These are phyloP conservation scores for Suillus variegatus DNA, from an alignment of 768 basidiomycete genomes.

Conservation along the genomic window DNA sequence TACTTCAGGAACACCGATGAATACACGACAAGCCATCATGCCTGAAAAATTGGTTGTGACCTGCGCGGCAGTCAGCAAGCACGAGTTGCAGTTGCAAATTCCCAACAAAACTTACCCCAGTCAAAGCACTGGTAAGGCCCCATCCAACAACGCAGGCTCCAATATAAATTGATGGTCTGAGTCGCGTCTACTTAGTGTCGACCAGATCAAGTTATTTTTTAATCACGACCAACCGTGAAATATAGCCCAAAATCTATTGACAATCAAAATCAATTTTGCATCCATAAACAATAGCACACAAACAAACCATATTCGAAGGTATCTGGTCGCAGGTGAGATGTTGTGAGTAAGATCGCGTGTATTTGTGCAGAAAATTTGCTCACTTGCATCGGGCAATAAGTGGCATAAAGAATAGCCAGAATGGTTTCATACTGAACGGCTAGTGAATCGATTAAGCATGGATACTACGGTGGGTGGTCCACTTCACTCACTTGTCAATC, in stretches of 20 bases:
- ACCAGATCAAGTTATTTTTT: not conserved
- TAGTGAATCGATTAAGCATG: conserved; percentile 18
- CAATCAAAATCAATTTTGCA: not conserved
- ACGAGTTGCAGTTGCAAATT: not conserved
- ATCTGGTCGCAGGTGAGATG: conserved; percentile 33
- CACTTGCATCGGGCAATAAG: conserved; percentile 55
- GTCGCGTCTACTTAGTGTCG: not conserved
- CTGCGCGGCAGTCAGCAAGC: conserved; percentile 29
- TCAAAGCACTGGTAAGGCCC: conserved; percentile 64
- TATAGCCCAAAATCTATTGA: conserved; percentile 53
- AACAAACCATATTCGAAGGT: conserved; percentile 65
- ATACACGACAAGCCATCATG: conserved; percentile 56
- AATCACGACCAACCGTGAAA: conserved; percentile 44
- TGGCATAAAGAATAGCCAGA: conserved; percentile 55
- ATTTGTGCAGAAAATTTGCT: not conserved
- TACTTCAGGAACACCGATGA: conserved; percentile 64
- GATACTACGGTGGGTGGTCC: not conserved
- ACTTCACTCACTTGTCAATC: conserved; percentile 28
- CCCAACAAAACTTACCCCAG: conserved; percentile 44
- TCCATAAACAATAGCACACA: not conserved
- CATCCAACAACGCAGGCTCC: conserved; percentile 59
- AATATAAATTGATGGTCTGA: conserved; percentile 64
- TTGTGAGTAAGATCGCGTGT: not conserved
- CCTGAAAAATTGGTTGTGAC: conserved; percentile 55
- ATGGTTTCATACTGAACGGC: conserved; percentile 55